Conservation (phyloP, 139 green algal genomes). For the Chlamydomonas eustigma region DNA sequence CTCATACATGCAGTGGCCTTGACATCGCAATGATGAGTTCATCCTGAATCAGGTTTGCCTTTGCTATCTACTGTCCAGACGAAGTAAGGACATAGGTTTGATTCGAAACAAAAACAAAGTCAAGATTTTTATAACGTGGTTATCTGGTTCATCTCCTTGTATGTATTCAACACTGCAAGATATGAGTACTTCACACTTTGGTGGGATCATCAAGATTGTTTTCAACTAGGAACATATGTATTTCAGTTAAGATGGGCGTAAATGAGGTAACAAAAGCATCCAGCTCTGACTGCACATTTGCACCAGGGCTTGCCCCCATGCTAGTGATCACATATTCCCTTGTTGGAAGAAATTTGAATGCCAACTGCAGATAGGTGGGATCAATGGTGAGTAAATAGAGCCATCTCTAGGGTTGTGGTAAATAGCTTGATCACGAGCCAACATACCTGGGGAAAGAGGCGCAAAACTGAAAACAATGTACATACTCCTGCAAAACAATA, state of each 20-base stretch:
- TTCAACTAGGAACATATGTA: conserved; percentile 58
- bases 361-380: conserved; percentile 24
- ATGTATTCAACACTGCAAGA: background rate
- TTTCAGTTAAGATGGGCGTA: conserved; percentile 43
- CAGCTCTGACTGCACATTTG: conserved; percentile 37
- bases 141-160: too few species aligned
- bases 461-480: background rate
- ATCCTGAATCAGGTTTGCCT: too few species aligned
- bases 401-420: too few species aligned
- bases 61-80: too few species aligned
- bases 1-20: too few species aligned
- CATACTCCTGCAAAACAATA: too few species aligned
- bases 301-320: conserved; percentile 19
- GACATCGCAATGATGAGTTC: too few species aligned
- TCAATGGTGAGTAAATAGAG: background rate
- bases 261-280: conserved; percentile 48
- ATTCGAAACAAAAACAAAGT: too few species aligned
- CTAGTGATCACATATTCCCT: conserved; percentile 44
- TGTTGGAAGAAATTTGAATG: conserved; percentile 49
- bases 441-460: background rate
- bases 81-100: too few species aligned
- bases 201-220: conserved; percentile 8
- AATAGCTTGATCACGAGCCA: too few species aligned
- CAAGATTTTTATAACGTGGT: too few species aligned
- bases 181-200: background rate